Percentiles rank a stretch among this genome's conserved stretches.
phyloP scores from a whole-genome alignment of 2,329 filamentous ascomycete species.

The Botryotinia globosa region DNA sequence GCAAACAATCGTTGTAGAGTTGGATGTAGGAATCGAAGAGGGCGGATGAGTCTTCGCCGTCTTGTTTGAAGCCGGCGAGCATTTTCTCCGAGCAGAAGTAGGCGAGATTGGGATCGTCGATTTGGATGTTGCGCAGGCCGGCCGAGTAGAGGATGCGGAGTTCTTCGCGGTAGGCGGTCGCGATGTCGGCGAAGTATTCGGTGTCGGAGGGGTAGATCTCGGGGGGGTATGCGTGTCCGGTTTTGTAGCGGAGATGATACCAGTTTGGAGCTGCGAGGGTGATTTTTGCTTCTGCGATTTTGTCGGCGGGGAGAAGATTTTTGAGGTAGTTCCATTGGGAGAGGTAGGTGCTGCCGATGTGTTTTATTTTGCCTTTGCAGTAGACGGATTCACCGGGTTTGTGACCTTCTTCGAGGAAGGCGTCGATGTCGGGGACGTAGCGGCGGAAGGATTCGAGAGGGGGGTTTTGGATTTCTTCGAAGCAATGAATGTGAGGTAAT shows the following conservation, averaged over 20 bases:
- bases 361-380: slow-evolving; percentile 48
- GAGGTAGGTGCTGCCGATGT: slow-evolving; percentile 47
- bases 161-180: slow-evolving; percentile 52
- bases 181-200: slow-evolving; percentile 54
- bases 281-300: slow-evolving; percentile 65
- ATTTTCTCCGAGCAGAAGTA: slow-evolving; percentile 74
- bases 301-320: slow-evolving; percentile 55
- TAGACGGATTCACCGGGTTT: slow-evolving; percentile 47
- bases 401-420: slow-evolving; percentile 44
- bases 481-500: background rate
- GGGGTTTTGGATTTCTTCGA: slow-evolving; percentile 33
- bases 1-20: slow-evolving; percentile 71
- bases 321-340: slow-evolving; percentile 61
- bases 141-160: slow-evolving; percentile 52
- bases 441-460: slow-evolving; percentile 42
- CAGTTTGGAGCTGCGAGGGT: slow-evolving; percentile 66
- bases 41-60: slow-evolving; percentile 66
- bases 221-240: slow-evolving; percentile 50
- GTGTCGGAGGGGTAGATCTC: slow-evolving; percentile 50
- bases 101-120: slow-evolving; percentile 58
- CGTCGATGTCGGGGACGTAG: slow-evolving; percentile 43
- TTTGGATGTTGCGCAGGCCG: slow-evolving; percentile 52
- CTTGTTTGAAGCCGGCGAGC: slow-evolving; percentile 65
- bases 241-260: slow-evolving; percentile 63
- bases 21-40: slow-evolving; percentile 73